Conservation (phyloP, 352 stramenopile species). For the Globisporangium takayamanum region DNA sequence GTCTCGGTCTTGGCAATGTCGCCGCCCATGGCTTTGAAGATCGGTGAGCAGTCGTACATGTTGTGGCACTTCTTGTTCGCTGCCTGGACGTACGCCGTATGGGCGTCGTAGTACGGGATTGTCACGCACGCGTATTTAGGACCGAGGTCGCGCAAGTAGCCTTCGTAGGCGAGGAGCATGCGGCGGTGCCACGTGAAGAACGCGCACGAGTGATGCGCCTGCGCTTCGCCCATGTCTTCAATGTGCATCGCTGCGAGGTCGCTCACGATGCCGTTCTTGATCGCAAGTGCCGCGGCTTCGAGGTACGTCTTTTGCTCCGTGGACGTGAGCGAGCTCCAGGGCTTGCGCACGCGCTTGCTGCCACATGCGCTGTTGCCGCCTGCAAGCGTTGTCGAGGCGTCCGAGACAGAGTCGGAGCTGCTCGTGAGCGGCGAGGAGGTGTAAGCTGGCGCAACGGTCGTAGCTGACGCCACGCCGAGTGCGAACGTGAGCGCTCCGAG, state of each 20-base stretch:
- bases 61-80: constrained; percentile 39
- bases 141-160: constrained; percentile 50
- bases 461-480: constrained; percentile 4
- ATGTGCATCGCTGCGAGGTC: constrained; percentile 41
- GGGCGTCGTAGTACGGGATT: constrained; percentile 74
- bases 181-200: constrained; percentile 67
- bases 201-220: constrained; percentile 46
- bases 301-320: constrained; percentile 52
- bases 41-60: constrained; percentile 57
- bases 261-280: constrained; percentile 35
- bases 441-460: too few species aligned
- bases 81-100: constrained; percentile 47
- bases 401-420: too few species aligned
- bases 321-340: constrained; percentile 32
- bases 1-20: constrained; percentile 9
- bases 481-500: constrained; percentile 9
- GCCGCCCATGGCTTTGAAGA: constrained; percentile 48
- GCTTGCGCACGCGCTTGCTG: constrained; percentile 36
- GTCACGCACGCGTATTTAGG: constrained; percentile 57
- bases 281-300: constrained; percentile 33
- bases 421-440: too few species aligned
- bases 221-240: constrained; percentile 36
- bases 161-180: constrained; percentile 57
- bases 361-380: constrained; percentile 43
- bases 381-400: constrained; percentile 13